phyloP scores from a whole-genome alignment of 768 basidiomycete species.

The Termitomyces sp. region DNA sequence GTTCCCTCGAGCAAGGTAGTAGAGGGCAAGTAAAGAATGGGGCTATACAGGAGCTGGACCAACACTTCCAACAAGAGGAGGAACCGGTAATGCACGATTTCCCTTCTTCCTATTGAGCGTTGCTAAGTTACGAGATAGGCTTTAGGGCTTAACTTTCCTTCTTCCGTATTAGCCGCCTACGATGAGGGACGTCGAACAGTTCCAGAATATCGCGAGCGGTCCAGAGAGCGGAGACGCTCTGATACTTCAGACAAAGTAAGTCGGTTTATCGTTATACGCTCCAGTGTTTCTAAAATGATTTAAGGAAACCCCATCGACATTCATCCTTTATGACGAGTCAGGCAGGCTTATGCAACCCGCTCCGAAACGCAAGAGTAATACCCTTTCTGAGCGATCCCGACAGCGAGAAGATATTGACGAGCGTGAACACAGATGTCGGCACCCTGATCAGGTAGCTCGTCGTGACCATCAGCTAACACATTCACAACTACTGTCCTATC shows the following conservation, averaged over 20 bases:
- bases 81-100: not conserved
- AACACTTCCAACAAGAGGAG: not conserved
- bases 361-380: not conserved
- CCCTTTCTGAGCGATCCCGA: not conserved
- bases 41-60: not conserved
- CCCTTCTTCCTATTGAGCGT: not conserved
- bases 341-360: not conserved
- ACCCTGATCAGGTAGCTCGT: not conserved
- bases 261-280: not conserved
- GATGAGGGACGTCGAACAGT: not conserved
- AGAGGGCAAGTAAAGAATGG: not conserved
- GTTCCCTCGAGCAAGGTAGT: not conserved
- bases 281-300: not conserved
- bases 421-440: not conserved
- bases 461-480: not conserved
- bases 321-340: not conserved
- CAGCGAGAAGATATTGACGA: not conserved
- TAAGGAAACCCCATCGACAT: not conserved
- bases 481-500: not conserved
- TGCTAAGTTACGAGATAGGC: not conserved
- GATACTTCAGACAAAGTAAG: not conserved
- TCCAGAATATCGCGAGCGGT: not conserved
- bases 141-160: not conserved
- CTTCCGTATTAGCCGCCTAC: slow-evolving; percentile 6
- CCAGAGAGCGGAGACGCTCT: not conserved